Conservation (phyloP, 2,329 filamentous ascomycete species). For the Paraphoma chrysanthemicola region DNA sequence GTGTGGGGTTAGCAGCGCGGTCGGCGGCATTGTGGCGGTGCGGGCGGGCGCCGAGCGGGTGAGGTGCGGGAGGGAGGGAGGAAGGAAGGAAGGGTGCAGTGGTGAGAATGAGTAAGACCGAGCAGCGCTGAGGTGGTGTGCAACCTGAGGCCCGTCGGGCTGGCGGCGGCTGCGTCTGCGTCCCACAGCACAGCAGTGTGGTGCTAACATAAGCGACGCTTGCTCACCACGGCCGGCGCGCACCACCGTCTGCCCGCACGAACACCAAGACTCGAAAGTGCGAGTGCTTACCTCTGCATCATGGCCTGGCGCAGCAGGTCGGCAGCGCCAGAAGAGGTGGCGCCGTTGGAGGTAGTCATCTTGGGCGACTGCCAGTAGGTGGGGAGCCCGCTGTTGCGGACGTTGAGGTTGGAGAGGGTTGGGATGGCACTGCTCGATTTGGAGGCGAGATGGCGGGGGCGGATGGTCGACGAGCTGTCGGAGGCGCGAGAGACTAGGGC, state of each 20-base stretch:
- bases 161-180: slow-evolving; percentile 10
- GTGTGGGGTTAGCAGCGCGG: slow-evolving; percentile 44
- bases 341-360: slow-evolving; percentile 42
- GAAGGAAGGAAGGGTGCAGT: slow-evolving; percentile 1
- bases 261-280: slow-evolving; percentile 2
- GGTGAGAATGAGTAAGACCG: slow-evolving; percentile 10
- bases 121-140: slow-evolving; percentile 31
- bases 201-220: slow-evolving; percentile 25
- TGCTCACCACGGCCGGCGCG: background rate
- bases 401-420: slow-evolving; percentile 50
- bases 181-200: slow-evolving; percentile 12
- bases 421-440: slow-evolving; percentile 55
- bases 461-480: slow-evolving; percentile 34
- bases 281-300: slow-evolving; percentile 61
- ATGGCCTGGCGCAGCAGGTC: slow-evolving; percentile 66
- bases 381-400: slow-evolving; percentile 34
- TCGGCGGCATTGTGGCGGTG: slow-evolving; percentile 34
- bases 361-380: slow-evolving; percentile 37
- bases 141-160: slow-evolving; percentile 29
- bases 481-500: slow-evolving; percentile 41
- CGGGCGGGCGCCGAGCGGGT: slow-evolving; percentile 12
- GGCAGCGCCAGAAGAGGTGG: slow-evolving; percentile 60
- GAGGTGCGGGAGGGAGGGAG: slow-evolving; percentile 8
- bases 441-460: slow-evolving; percentile 38
- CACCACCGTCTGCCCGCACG: background rate